phyloP scores from a whole-genome alignment of 108 stramenopile species.

The Mediolabrus comicus region DNA sequence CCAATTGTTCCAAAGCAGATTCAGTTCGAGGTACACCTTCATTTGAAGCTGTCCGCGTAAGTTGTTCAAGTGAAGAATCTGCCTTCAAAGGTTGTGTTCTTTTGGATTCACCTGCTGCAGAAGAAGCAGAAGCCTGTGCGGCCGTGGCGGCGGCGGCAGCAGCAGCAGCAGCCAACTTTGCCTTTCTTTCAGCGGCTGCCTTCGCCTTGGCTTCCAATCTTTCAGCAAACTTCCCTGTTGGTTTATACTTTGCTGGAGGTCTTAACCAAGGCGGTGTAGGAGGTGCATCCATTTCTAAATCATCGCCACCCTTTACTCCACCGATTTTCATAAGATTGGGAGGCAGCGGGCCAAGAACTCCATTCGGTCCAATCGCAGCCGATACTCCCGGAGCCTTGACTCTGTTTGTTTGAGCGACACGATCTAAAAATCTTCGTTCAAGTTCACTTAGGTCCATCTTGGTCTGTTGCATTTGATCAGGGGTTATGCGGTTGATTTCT shows the following conservation, averaged over 20 bases:
- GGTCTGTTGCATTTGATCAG: slow-evolving; percentile 88
- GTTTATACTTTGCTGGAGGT: slow-evolving; percentile 40
- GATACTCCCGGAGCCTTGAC: slow-evolving; percentile 62
- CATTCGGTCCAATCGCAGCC: slow-evolving; percentile 21
- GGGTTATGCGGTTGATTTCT: slow-evolving; percentile 89
- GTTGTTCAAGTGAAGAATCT: slow-evolving; percentile 38
- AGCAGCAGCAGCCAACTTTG: background rate
- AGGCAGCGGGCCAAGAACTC: background rate
- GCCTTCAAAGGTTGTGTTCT: slow-evolving; percentile 1
- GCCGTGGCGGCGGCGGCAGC: slow-evolving; percentile 38
- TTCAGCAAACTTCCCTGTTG: slow-evolving; percentile 11
- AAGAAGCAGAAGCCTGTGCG: slow-evolving; percentile 21
- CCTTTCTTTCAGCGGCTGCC: background rate
- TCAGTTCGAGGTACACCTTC: background rate
- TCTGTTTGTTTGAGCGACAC: slow-evolving; percentile 94
- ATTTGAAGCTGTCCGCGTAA: slow-evolving; percentile 51
- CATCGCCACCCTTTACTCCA: slow-evolving; percentile 10
- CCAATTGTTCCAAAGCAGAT: slow-evolving; percentile 49
- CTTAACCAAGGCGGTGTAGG: slow-evolving; percentile 47
- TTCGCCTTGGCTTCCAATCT: background rate
- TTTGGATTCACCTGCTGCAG: slow-evolving; percentile 8
- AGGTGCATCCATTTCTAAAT: slow-evolving; percentile 31
- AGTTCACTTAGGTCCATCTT: slow-evolving; percentile 88
- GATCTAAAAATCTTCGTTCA: slow-evolving; percentile 91
- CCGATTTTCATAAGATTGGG: slow-evolving; percentile 1